Evolutionary conservation across 768 basidiomycete genomes (phyloP), one percentile per base, ranked within the genome.

Genomic region (Xanthoconium stramineum): DNA sequence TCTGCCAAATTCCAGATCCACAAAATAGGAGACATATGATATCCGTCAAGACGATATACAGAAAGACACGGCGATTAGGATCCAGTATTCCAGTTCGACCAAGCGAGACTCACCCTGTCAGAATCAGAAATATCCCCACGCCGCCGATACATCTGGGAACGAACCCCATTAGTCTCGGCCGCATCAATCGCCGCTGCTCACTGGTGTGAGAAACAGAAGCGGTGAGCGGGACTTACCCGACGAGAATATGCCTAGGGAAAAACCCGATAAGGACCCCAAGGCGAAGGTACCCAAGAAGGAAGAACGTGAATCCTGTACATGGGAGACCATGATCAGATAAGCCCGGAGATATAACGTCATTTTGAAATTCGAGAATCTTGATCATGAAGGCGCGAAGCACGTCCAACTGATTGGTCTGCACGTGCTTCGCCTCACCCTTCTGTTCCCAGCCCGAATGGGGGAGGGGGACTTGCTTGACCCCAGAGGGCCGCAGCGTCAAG

Each of bases 231-330:
- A 71, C 83, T 60, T 65, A 90, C 83, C 95, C 95, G n/a, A 99
- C 91, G 30, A 98, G 81, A 66, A 98, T 97, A 66, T 97, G 94
- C 14, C 96, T 80, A 17, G 96, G 96, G 74, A 98, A 98, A 74
- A 98, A 98, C 1, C 94, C 94, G 36, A 97, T 87, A 10, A 98
- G 73, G 7, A 83, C 79, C 3, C 96, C 96, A 13, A 98, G 79
- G 44, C 84, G 84, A 61, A 95, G 83, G 15, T 81, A 82, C 14
- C 94, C 94, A 19, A 98, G 80, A n/a, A 90, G 72, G 71, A 95
- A 85, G 72, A 97, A 97, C 0, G 90, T 78, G 19, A 94, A 68
- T 38, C 65, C 59, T 67, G 60, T 38, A 8, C 5, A 32, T 35
- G 43, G 12, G 32, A 20, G 46, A 33, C 20, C 45, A 24, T 24